Percentiles rank a stretch among this genome's conserved stretches.
phyloP scores from a whole-genome alignment of 768 basidiomycete species.

The Stropharia rugosoannulata region DNA sequence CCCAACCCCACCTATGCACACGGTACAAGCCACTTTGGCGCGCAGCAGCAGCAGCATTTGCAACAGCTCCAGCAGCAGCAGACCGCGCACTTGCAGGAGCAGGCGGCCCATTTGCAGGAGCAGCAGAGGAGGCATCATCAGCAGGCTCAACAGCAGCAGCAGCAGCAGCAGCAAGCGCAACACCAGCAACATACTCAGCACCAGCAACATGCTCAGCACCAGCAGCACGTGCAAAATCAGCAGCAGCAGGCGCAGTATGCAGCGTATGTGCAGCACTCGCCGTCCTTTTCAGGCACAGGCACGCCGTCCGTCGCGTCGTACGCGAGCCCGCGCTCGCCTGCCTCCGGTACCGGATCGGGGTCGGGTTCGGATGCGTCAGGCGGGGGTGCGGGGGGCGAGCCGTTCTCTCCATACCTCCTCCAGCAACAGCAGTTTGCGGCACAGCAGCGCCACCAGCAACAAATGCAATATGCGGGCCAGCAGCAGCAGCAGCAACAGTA shows the following conservation, averaged over 20 bases:
- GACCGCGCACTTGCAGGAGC: no score
- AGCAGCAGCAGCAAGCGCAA: no score
- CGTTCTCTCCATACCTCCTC: background rate
- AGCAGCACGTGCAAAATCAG: slow-evolving; percentile 7
- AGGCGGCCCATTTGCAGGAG: no score
- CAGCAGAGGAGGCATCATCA: no score
- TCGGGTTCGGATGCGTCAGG: slow-evolving; percentile 4
- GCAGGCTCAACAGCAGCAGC: no score
- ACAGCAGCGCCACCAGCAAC: background rate
- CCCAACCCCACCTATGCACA: no score
- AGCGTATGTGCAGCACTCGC: slow-evolving; percentile 23
- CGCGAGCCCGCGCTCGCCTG: slow-evolving; percentile 23
- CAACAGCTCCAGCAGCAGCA: no score
- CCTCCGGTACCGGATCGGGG: slow-evolving; percentile 15
- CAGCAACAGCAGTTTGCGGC: background rate
- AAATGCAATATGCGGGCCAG: background rate
- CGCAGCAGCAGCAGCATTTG: no score
- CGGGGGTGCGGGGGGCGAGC: slow-evolving; percentile 2
- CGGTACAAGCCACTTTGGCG: no score
- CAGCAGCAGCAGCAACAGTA: background rate
- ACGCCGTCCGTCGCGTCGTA: slow-evolving; percentile 13
- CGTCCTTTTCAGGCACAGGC: slow-evolving; percentile 26
- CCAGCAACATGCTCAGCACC: slow-evolving; percentile 7
- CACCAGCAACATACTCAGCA: no score
- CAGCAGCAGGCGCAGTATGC: no score